Conservation (phyloP, 73 alveolate species). For the Paramecium caudatum region DNA sequence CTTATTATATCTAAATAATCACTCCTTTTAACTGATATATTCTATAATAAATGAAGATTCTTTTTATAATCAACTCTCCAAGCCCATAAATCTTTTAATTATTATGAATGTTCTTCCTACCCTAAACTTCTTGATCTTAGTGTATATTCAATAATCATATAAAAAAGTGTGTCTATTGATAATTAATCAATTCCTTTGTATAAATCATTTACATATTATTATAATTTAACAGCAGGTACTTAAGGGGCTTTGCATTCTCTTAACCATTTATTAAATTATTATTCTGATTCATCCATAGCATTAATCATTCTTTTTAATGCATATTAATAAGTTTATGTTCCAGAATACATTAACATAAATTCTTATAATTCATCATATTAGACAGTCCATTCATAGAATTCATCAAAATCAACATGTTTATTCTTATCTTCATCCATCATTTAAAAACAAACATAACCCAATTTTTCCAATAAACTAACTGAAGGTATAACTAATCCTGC, state of each 20-base stretch:
- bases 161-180: slow-evolving; percentile 45
- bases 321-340: slow-evolving; percentile 43
- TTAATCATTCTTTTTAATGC: slow-evolving; percentile 49
- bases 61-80: slow-evolving; percentile 57
- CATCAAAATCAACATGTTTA: slow-evolving; percentile 74
- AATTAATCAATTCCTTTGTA: slow-evolving; percentile 47
- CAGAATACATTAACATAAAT: slow-evolving; percentile 65
- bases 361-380: slow-evolving; percentile 71
- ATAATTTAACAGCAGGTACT: slow-evolving; percentile 46
- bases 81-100: slow-evolving; percentile 51
- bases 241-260: slow-evolving; percentile 28
- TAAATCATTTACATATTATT: background rate
- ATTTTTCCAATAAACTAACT: slow-evolving; percentile 67
- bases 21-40: slow-evolving; percentile 53
- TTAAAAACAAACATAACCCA: slow-evolving; percentile 70
- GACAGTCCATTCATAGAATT: slow-evolving; percentile 71
- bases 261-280: slow-evolving; percentile 47
- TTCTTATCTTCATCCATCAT: slow-evolving; percentile 76
- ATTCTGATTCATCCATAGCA: slow-evolving; percentile 59
- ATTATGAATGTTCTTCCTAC: slow-evolving; percentile 14
- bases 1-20: slow-evolving; percentile 72
- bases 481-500: slow-evolving; percentile 72
- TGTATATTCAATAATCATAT: slow-evolving; percentile 71
- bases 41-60: slow-evolving; percentile 21
- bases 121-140: slow-evolving; percentile 46